A percentile compares a stretch with the other conserved stretches of the same genome.
These are phyloP conservation scores for Podosphaera aphanis DNA, from an alignment of 2,329 filamentous ascomycete species.

Conservation along the genomic window DNA sequence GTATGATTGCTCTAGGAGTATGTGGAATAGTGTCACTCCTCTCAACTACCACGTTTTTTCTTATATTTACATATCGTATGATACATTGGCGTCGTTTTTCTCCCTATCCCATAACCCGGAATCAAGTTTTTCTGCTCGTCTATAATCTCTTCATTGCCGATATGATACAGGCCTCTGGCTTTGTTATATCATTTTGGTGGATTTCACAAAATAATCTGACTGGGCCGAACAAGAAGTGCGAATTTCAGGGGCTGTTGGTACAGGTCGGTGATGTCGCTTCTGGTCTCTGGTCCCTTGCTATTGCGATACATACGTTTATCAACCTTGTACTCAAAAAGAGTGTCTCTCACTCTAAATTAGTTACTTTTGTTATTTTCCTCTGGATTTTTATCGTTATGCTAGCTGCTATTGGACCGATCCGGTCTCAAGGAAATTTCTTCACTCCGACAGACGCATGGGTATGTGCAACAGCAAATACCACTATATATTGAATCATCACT, in stretches of 20 bases:
- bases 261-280: slow-evolving; percentile 27
- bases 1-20: slow-evolving; percentile 45
- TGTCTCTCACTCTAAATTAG: slow-evolving; percentile 20
- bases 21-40: slow-evolving; percentile 24
- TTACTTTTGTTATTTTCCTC: slow-evolving; percentile 10
- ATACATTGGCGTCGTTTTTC: slow-evolving; percentile 18
- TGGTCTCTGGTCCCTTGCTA: slow-evolving; percentile 28
- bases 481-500: neutral
- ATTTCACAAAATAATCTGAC: slow-evolving; percentile 21
- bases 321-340: slow-evolving; percentile 23
- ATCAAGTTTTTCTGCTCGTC: slow-evolving; percentile 30
- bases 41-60: slow-evolving; percentile 20
- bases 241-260: slow-evolving; percentile 30
- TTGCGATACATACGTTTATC: slow-evolving; percentile 30
- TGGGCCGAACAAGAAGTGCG: slow-evolving; percentile 23
- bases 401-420: slow-evolving; percentile 19
- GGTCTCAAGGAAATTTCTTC: slow-evolving; percentile 22
- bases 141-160: slow-evolving; percentile 24
- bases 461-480: slow-evolving; percentile 7
- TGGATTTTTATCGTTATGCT: slow-evolving; percentile 8
- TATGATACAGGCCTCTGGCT: slow-evolving; percentile 15
- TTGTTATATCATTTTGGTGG: slow-evolving; percentile 25
- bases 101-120: slow-evolving; percentile 15
- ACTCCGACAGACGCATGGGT: slow-evolving; percentile 28
- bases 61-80: slow-evolving; percentile 23